A percentile compares a stretch with the other conserved stretches of the same genome.
These are phyloP conservation scores for Dioscorea cayenensis DNA, from an alignment of 116 monocot species.

Conservation along the genomic window DNA sequence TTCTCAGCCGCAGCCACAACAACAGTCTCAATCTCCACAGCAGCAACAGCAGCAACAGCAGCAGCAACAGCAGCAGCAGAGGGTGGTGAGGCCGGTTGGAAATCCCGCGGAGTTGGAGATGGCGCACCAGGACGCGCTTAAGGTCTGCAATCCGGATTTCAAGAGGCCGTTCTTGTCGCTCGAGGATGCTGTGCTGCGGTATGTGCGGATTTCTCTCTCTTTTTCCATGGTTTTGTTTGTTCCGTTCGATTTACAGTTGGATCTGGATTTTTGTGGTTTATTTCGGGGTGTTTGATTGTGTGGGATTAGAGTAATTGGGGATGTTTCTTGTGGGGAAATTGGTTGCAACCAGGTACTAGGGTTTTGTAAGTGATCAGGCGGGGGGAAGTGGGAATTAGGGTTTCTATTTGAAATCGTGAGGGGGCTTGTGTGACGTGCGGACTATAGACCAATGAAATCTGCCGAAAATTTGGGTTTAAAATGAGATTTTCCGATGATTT, in stretches of 20 bases:
- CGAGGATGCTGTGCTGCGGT: slow-evolving; percentile 81
- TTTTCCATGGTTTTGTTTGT: not conserved
- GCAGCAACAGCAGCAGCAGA: slow-evolving; percentile 31
- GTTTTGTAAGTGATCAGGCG: not conserved
- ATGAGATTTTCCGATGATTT: too few relatives aligned
- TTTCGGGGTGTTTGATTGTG: too few relatives aligned
- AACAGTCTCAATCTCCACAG: slow-evolving; percentile 7
- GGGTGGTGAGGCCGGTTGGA: slow-evolving; percentile 9
- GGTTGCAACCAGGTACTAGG: too few relatives aligned
- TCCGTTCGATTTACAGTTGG: not conserved
- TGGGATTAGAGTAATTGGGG: too few relatives aligned
- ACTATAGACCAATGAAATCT: too few relatives aligned
- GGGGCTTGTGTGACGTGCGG: too few relatives aligned
- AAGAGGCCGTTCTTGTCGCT: slow-evolving; percentile 71
- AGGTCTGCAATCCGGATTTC: slow-evolving; percentile 88
- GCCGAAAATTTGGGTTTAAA: too few relatives aligned
- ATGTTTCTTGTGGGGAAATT: too few relatives aligned
- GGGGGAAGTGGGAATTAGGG: not conserved
- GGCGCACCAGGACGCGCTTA: slow-evolving; percentile 87
- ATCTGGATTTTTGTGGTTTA: too few relatives aligned
- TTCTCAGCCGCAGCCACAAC: slow-evolving; percentile 3
- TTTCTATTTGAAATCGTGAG: not conserved
- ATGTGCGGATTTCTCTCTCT: not conserved
- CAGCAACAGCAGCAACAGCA: slow-evolving; percentile 16
- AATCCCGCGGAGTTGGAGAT: slow-evolving; percentile 61